Conservation (phyloP, 441 rosid genomes). For the Manihot esculenta region DNA sequence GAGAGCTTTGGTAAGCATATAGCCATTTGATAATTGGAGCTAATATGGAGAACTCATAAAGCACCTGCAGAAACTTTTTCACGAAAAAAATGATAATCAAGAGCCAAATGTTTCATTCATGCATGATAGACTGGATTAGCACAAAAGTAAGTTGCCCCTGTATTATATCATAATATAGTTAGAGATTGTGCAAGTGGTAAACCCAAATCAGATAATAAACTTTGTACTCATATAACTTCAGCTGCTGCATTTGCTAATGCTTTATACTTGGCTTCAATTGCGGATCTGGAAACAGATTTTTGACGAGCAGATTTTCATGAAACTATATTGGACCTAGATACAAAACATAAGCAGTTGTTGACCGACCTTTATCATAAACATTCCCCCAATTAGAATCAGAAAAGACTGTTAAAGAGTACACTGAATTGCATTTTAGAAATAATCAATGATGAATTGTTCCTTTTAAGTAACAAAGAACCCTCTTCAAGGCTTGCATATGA, state of each 20-base stretch:
- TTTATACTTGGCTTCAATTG: background rate
- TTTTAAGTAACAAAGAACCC: background rate
- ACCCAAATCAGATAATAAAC: background rate
- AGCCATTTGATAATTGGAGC: background rate
- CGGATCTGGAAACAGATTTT: background rate
- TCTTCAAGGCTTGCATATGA: background rate
- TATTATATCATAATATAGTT: background rate
- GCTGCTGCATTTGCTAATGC: background rate
- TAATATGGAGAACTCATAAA: no score
- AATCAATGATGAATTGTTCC: background rate
- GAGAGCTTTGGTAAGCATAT: background rate
- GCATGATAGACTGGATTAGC: no score
- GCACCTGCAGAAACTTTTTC: no score
- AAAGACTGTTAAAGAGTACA: no score
- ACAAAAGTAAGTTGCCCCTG: no score
- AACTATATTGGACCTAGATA: background rate
- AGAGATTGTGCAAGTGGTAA: background rate
- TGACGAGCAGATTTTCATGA: background rate
- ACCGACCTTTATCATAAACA: no score
- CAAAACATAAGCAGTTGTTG: background rate
- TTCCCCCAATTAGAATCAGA: no score
- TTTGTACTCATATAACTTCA: background rate
- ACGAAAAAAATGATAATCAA: no score
- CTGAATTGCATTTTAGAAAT: no score
- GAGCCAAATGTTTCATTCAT: no score